Evolutionary conservation across 768 basidiomycete genomes (phyloP).

Genomic region (Tricholoma furcatifolium): DNA sequence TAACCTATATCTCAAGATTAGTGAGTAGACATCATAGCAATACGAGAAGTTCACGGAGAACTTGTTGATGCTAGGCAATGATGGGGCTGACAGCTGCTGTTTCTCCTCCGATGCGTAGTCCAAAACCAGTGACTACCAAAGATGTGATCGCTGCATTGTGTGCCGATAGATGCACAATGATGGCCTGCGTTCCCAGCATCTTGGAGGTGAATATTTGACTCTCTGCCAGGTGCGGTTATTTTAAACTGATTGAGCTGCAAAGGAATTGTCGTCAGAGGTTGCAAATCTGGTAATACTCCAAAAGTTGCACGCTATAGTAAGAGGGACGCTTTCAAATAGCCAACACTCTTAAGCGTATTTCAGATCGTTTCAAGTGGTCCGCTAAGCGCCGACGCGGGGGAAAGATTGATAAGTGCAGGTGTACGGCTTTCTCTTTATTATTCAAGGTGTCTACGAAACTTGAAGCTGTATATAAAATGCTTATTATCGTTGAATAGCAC

Average conservation of each 20-base stretch:
- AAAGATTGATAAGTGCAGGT: slow-evolving; percentile 9
- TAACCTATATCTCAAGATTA: slow-evolving; percentile 6
- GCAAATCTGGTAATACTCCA: neutral
- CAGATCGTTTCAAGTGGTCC: slow-evolving; percentile 6
- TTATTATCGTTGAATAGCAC: neutral
- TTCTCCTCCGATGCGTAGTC: neutral
- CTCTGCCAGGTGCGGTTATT: neutral
- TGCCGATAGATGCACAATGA: slow-evolving; percentile 3
- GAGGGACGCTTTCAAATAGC: neutral
- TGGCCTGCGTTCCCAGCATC: slow-evolving; percentile 9
- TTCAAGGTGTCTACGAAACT: neutral
- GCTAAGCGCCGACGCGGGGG: neutral
- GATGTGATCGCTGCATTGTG: neutral
- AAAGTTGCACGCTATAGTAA: slow-evolving; percentile 3
- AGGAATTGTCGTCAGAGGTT: neutral
- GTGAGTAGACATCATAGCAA: neutral
- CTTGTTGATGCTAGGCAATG: too few species aligned
- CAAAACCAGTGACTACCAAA: neutral
- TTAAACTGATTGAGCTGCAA: neutral
- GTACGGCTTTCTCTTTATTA: slow-evolving; percentile 11
- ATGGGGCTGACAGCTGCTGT: slow-evolving; percentile 1
- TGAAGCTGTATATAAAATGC: neutral
- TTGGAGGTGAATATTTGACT: neutral
- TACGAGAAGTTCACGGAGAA: neutral
- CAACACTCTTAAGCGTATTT: neutral